These are phyloP conservation scores for Sphaerulina vaccinii DNA, from an alignment of 2,329 filamentous ascomycete genomes.

Conservation along the genomic window DNA sequence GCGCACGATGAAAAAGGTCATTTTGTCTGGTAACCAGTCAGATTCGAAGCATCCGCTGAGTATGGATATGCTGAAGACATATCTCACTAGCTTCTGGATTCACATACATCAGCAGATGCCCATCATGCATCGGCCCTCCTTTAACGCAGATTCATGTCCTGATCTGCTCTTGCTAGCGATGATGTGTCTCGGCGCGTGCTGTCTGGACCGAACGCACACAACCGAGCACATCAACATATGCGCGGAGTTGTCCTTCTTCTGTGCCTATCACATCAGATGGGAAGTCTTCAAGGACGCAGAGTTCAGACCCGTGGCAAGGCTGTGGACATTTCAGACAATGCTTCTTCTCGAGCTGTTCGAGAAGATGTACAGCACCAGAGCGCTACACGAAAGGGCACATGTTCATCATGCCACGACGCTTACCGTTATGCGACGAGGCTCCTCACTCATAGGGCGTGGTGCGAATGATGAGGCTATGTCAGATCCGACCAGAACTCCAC, in stretches of 20 bases:
- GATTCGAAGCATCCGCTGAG: conserved; percentile 66
- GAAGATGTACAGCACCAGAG: conserved; percentile 94
- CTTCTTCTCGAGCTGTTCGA: conserved; percentile 90
- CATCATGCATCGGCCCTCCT: conserved; percentile 91
- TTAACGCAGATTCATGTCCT: conserved; percentile 81
- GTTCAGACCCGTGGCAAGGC: conserved; percentile 85
- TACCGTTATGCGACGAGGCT: conserved; percentile 89
- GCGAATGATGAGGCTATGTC: conserved; percentile 76
- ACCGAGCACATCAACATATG: conserved; percentile 70
- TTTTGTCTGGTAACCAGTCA: conserved; percentile 75
- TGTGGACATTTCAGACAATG: conserved; percentile 94
- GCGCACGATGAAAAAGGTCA: conserved; percentile 70
- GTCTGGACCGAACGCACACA: conserved; percentile 78
- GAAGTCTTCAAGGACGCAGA: conserved; percentile 90
- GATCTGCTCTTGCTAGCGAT: conserved; percentile 82
- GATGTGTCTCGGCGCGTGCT: conserved; percentile 89
- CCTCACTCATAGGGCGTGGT: conserved; percentile 83
- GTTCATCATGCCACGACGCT: conserved; percentile 96
- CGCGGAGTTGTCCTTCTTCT: conserved; percentile 82
- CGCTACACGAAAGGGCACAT: conserved; percentile 89
- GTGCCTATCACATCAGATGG: conserved; percentile 93
- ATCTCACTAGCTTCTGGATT: conserved; percentile 90
- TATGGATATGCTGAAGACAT: conserved; percentile 91
- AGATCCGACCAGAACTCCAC: conserved; percentile 48
- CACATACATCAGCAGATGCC: conserved; percentile 93